phyloP scores from a whole-genome alignment of 108 stramenopile species.

The Tribonema minus region DNA sequence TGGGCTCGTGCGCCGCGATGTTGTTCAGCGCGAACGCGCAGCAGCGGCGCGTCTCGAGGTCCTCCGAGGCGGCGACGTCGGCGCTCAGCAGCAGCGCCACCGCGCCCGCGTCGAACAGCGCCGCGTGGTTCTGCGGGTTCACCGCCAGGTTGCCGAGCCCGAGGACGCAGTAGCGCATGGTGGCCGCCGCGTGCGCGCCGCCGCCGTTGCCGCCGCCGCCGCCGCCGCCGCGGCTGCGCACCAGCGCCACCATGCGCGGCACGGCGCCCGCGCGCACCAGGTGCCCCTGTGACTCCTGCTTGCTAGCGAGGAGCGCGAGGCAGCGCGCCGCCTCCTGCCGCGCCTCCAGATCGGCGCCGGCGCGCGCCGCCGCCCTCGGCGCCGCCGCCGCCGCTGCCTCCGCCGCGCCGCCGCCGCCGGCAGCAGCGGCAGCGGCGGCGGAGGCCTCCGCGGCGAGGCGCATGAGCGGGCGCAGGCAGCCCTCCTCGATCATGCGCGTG shows the following conservation, averaged over 20 bases:
- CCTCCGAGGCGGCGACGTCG: slow-evolving; percentile 42
- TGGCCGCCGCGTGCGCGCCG: not conserved
- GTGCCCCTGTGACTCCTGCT: slow-evolving; percentile 61
- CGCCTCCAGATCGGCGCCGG: slow-evolving; percentile 55
- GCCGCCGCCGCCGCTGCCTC: too few relatives aligned
- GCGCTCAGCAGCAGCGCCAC: slow-evolving; percentile 48
- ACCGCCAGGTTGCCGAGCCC: slow-evolving; percentile 62
- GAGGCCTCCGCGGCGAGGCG: too few relatives aligned
- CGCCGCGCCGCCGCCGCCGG: too few relatives aligned
- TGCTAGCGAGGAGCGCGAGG: slow-evolving; percentile 70
- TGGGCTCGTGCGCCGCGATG: slow-evolving; percentile 56
- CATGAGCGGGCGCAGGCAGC: slow-evolving; percentile 46
- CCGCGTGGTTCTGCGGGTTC: slow-evolving; percentile 54
- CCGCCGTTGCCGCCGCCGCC: not conserved
- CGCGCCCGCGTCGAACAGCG: slow-evolving; percentile 62
- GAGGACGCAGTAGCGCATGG: slow-evolving; percentile 59
- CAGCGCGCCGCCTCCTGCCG: slow-evolving; percentile 66
- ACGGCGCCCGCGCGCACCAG: slow-evolving; percentile 58
- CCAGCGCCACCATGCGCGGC: slow-evolving; percentile 55
- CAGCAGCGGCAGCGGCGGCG: too few relatives aligned
- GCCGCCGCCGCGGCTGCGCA: slow-evolving; percentile 52
- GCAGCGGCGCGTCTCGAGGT: slow-evolving; percentile 64
- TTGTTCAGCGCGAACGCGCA: slow-evolving; percentile 64
- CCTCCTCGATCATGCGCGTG: slow-evolving; percentile 61
- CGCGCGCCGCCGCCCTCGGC: too few relatives aligned